Percentiles rank a stretch among this genome's conserved stretches.
These are phyloP conservation scores for Apophysomyces trapeziformis DNA, from an alignment of 371 early-diverging fungal species.

Conservation along the genomic window DNA sequence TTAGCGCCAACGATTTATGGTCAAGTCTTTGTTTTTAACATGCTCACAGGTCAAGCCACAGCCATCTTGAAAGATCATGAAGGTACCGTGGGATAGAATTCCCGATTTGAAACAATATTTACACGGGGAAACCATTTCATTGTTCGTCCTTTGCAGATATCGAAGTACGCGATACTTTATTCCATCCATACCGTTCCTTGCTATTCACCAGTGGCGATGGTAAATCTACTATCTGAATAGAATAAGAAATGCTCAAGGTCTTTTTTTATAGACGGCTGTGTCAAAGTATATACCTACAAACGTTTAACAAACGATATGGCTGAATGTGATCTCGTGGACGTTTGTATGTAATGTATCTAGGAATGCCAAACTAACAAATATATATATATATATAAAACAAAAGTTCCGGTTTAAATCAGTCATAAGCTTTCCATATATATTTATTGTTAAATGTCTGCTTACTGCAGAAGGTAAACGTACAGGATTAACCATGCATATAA, in stretches of 20 bases:
- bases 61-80: conserved; percentile 81
- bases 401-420: too few relatives aligned
- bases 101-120: too few relatives aligned
- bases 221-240: conserved; percentile 17
- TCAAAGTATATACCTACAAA: conserved; percentile 39
- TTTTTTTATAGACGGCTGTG: conserved; percentile 32
- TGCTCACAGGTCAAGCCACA: conserved; percentile 73
- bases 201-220: conserved; percentile 80
- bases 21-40: conserved; percentile 80
- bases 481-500: too few relatives aligned
- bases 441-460: too few relatives aligned
- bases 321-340: not conserved
- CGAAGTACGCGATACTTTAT: conserved; percentile 80
- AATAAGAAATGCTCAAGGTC: not conserved
- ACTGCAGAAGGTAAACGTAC: too few relatives aligned
- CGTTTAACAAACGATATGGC: conserved; percentile 5
- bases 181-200: conserved; percentile 72
- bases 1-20: conserved; percentile 89
- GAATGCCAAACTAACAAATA: not conserved
- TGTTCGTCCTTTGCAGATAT: not conserved
- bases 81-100: conserved; percentile 43
- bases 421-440: too few relatives aligned
- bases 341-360: not conserved
- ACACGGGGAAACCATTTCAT: too few relatives aligned
- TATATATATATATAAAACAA: not conserved